These are phyloP conservation scores for Nicotiana tabacum DNA, from an alignment of 257 asterid genomes.

Conservation along the genomic window DNA sequence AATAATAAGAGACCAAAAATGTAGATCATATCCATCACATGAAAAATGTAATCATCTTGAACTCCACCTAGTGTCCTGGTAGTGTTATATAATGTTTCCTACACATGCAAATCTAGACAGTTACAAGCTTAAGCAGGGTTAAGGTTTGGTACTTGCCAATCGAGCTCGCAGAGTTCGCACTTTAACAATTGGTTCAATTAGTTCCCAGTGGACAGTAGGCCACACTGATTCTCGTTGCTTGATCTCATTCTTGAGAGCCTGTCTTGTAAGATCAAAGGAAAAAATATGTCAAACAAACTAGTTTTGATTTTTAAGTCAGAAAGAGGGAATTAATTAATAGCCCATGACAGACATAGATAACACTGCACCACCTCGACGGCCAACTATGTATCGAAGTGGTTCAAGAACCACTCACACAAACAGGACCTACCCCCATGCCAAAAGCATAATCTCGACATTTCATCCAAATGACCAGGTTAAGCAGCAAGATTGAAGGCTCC, in stretches of 20 bases:
- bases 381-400: neutral
- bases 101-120: neutral
- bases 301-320: conserved; percentile 9
- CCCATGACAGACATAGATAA: neutral
- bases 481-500: neutral
- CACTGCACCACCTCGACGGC: neutral
- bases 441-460: neutral
- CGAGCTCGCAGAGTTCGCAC: conserved; percentile 92
- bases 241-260: conserved; percentile 95
- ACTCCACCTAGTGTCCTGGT: neutral
- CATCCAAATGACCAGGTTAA: neutral
- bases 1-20: neutral
- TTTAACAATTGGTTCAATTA: conserved; percentile 64
- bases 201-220: conserved; percentile 79
- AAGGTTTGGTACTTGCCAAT: conserved; percentile 39
- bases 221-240: conserved; percentile 76
- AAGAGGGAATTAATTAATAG: neutral
- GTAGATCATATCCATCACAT: neutral
- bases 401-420: neutral
- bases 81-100: neutral
- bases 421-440: neutral
- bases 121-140: neutral
- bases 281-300: conserved; percentile 10
- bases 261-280: conserved; percentile 27
- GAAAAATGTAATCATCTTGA: neutral